Conservation (phyloP, 2,329 filamentous ascomycete genomes). For the Trichoderma sp. region DNA sequence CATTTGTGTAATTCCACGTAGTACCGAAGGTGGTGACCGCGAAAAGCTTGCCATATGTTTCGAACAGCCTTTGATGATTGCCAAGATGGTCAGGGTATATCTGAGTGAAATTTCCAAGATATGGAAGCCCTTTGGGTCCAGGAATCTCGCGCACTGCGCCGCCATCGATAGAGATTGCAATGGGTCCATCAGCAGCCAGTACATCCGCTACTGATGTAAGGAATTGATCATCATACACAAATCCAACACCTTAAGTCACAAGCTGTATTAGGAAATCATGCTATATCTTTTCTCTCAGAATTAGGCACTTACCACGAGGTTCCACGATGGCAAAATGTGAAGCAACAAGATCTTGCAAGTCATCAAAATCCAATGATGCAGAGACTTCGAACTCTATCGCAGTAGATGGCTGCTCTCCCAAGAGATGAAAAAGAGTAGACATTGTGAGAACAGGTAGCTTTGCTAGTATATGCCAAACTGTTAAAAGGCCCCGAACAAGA, state of each 20-base stretch:
- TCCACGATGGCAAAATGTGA: slow-evolving; percentile 44
- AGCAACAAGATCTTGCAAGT: slow-evolving; percentile 39
- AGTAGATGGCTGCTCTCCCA: slow-evolving; percentile 39
- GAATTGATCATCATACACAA: background rate
- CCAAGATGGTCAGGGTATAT: slow-evolving; percentile 56
- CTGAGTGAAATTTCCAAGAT: slow-evolving; percentile 54
- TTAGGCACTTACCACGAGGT: slow-evolving; percentile 32
- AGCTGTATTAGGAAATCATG: fast-evolving
- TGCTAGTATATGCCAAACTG: too few relatives aligned
- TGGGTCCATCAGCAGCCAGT: slow-evolving; percentile 31
- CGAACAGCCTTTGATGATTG: slow-evolving; percentile 54
- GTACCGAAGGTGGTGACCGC: slow-evolving; percentile 51
- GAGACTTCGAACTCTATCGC: slow-evolving; percentile 38
- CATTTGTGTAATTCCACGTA: slow-evolving; percentile 49
- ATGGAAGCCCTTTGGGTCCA: slow-evolving; percentile 46
- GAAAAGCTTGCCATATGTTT: slow-evolving; percentile 50
- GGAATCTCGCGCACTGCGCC: slow-evolving; percentile 48
- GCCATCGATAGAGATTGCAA: slow-evolving; percentile 50
- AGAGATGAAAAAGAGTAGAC: slow-evolving; percentile 36
- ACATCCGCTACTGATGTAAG: slow-evolving; percentile 33
- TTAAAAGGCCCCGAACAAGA: background rate
- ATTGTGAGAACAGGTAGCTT: background rate
- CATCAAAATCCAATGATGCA: slow-evolving; percentile 33
- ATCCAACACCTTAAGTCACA: background rate
- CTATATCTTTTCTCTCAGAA: background rate